Conservation (phyloP, 2,329 filamentous ascomycete species). For the Onygena corvina region DNA sequence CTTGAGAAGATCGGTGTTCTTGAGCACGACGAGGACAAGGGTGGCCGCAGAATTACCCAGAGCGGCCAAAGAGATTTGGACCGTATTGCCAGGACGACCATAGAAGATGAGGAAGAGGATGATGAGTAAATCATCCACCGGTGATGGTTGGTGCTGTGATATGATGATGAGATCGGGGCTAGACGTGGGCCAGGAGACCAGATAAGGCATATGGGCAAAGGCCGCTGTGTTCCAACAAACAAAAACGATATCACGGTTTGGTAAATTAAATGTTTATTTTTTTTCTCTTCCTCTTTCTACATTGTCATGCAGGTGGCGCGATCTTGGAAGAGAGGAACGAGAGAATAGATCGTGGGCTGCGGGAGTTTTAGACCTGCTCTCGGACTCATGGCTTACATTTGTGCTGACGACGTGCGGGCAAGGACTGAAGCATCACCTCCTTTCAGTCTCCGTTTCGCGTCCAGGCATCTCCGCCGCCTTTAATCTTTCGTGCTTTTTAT, state of each 20-base stretch:
- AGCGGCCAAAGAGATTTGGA: constrained; percentile 98
- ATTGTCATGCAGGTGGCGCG: constrained; percentile 5
- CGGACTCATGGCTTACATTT: neutral
- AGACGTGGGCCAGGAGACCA: neutral
- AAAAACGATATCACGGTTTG: constrained; percentile 5
- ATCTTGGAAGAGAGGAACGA: neutral
- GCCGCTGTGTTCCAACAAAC: neutral
- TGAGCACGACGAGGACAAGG: constrained; percentile 96
- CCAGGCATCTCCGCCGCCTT: neutral
- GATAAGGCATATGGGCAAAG: constrained; percentile 1
- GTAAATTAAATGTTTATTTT: constrained; percentile 6
- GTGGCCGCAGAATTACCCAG: constrained; percentile 96
- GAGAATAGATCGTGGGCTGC: neutral
- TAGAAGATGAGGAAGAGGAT: constrained; percentile 36
- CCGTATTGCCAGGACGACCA: constrained; percentile 70
- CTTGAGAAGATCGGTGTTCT: constrained; percentile 99
- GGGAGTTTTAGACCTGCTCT: neutral
- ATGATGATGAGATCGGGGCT: constrained; percentile 4
- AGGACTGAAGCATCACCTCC: neutral
- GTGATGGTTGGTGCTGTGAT: neutral
- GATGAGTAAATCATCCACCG: constrained; percentile 19
- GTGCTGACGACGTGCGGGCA: neutral
- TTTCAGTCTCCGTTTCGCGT: neutral
- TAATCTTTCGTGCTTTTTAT: constrained; percentile 2
- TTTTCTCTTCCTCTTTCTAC: neutral